Base-by-base conservation (phyloP, 208 protist genomes). In the Strigomonas culicis region DNA sequence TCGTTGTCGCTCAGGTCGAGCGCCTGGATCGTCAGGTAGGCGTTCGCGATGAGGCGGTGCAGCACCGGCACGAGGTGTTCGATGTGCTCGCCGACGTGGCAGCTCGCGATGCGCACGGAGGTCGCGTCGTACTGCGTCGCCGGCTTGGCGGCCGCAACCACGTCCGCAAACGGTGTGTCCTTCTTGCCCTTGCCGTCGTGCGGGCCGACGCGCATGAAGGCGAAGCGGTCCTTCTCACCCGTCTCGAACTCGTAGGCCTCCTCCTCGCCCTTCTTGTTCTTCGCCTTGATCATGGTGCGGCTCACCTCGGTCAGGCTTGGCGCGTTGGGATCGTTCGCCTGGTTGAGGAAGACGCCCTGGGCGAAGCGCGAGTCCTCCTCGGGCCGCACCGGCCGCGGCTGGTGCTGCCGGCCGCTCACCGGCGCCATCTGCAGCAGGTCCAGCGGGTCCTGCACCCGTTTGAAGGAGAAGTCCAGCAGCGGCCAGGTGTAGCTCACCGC, bases 1-100 rank as follows among this genome's bases (percentile, higher is more conserved):
- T 91, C 77, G 70, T 95, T 95, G 55, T 85, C 73, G 69, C 84
- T 93, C 28, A 95, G 74, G 63, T 95, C 89, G 21, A 95, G 77
- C 4, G 82, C 75, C 52, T 85, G 76, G 3, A 95, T 46, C 17
- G 83, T 88, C 59, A 93, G 68, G 19, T 85, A 71, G 46, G 82
- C 75, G 66, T 92, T 92, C 19, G 77, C 82, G 19, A 95, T 70
- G 28, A 95, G 75, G 24, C 79, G 67, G 25, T 77, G 82, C 36
- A 95, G 72, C 19, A 88, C 74, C 15, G 86, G 83, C 21, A 92
- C 72, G 17, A 92, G 69, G 34, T 75, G 62, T 0, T 86, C 82
- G 47, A 86, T 74, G 15, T 74, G 71, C 17, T 57, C 55, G n/a
- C 53, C 36, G 71, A 90, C 70, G n/a, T 79, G 65, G 66, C 84